These are phyloP conservation scores for Dictyostelium citrinum DNA, from an alignment of 78 protist species.

Conservation along the genomic window DNA sequence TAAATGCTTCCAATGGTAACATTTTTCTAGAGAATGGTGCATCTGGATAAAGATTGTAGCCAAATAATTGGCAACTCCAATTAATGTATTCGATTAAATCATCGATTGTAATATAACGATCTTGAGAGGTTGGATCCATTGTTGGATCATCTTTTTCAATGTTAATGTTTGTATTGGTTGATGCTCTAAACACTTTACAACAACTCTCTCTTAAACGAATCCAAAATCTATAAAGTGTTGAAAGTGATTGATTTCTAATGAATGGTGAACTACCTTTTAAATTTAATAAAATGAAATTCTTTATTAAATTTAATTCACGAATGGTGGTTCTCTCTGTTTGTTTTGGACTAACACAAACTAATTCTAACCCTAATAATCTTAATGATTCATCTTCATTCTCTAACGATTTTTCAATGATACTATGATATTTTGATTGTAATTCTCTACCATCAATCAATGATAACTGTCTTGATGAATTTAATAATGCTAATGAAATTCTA, in stretches of 20 bases:
- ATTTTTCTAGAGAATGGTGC: conserved; percentile 78
- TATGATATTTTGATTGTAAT: neutral
- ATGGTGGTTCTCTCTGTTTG: conserved; percentile 59
- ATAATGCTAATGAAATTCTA: conserved; percentile 43
- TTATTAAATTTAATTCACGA: conserved; percentile 26
- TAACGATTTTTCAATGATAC: conserved; percentile 17
- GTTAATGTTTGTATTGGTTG: conserved; percentile 8
- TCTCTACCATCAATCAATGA: conserved; percentile 10
- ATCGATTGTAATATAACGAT: neutral
- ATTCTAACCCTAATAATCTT: conserved; percentile 61
- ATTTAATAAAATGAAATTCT: conserved; percentile 23
- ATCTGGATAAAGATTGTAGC: conserved; percentile 52
- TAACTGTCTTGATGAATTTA: conserved; percentile 44
- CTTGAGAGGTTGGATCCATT: neutral
- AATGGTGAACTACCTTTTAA: conserved; percentile 55
- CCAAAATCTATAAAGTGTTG: conserved; percentile 56
- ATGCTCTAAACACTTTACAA: conserved; percentile 41
- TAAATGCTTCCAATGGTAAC: conserved; percentile 60
- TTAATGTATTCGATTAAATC: conserved; percentile 9
- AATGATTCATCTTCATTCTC: conserved; percentile 59
- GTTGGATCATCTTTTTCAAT: neutral
- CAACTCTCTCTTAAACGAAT: conserved; percentile 37
- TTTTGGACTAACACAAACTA: conserved; percentile 61
- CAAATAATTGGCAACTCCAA: conserved; percentile 27
- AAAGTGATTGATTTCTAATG: conserved; percentile 51